A percentile compares a stretch with the other conserved stretches of the same genome.
Evolutionary conservation across 345 rosid genomes (phyloP).

Genomic region (Dipteronia dyeriana): DNA sequence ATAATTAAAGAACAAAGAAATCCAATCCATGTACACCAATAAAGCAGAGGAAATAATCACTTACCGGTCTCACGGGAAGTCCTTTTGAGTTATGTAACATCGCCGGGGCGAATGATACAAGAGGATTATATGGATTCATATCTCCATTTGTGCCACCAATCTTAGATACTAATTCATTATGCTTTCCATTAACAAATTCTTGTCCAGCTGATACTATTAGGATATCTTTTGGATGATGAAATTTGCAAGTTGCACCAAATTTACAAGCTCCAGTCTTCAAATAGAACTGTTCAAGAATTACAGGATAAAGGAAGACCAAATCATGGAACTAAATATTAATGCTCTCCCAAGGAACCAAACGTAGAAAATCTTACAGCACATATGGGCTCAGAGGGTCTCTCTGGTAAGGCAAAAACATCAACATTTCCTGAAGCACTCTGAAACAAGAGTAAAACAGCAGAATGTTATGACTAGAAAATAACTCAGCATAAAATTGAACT

Average conservation of each 20-base stretch:
- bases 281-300: slow-evolving; percentile 63
- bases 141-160: slow-evolving; percentile 36
- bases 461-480: slow-evolving; percentile 14
- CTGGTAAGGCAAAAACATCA: slow-evolving; percentile 57
- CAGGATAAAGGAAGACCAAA: slow-evolving; percentile 27
- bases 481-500: slow-evolving; percentile 8
- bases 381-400: slow-evolving; percentile 76
- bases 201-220: slow-evolving; percentile 43
- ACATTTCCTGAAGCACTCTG: slow-evolving; percentile 58
- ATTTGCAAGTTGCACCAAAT: slow-evolving; percentile 88
- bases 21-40: not conserved
- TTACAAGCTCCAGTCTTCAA: slow-evolving; percentile 91
- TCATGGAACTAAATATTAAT: not conserved
- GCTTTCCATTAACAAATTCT: slow-evolving; percentile 45
- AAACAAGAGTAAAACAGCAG: slow-evolving; percentile 27
- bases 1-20: not conserved
- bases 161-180: slow-evolving; percentile 33
- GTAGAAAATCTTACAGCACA: slow-evolving; percentile 71
- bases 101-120: slow-evolving; percentile 50
- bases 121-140: slow-evolving; percentile 32
- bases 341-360: not conserved
- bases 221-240: slow-evolving; percentile 89
- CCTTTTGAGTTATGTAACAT: slow-evolving; percentile 76
- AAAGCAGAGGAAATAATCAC: not conserved
- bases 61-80: slow-evolving; percentile 83